Evolutionary conservation across 164 flowering plant genomes (phyloP).

Genomic region (Magnolia officinalis): DNA sequence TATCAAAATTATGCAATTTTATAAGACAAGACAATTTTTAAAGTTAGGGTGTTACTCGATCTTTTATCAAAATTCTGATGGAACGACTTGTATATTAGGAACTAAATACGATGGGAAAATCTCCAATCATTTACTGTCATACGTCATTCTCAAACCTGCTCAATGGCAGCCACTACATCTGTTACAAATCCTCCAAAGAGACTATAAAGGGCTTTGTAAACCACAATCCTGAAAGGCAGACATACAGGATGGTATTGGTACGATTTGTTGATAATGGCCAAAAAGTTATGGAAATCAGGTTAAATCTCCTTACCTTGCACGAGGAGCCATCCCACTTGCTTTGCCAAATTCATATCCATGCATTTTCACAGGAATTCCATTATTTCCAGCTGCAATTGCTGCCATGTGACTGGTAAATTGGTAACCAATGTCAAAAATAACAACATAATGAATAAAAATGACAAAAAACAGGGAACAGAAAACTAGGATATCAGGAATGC

Average conservation of each 20-base stretch:
- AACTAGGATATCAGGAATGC: neutral
- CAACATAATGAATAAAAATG: neutral
- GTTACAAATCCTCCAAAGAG: conserved; percentile 57
- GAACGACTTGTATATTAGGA: too few species aligned
- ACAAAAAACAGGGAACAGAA: neutral
- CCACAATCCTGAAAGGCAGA: conserved; percentile 66
- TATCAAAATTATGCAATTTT: too few species aligned
- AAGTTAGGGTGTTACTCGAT: too few species aligned
- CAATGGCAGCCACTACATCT: too few species aligned
- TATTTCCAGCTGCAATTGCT: conserved; percentile 97
- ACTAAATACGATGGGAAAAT: too few species aligned
- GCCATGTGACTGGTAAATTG: conserved; percentile 92
- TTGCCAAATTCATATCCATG: conserved; percentile 89
- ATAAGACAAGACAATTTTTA: too few species aligned
- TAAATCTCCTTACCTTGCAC: conserved; percentile 65
- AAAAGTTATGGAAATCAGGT: neutral
- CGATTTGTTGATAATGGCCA: neutral
- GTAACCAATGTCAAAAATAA: neutral
- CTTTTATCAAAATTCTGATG: too few species aligned
- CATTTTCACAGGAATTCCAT: conserved; percentile 88
- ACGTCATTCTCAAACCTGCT: too few species aligned
- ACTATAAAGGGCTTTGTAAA: conserved; percentile 95
- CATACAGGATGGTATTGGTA: neutral
- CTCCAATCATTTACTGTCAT: too few species aligned
- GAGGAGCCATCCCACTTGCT: conserved; percentile 26